Evolutionary conservation across 768 basidiomycete genomes (phyloP), one percentile per base, ranked within the genome.

Genomic region (Lactarius quietus): DNA sequence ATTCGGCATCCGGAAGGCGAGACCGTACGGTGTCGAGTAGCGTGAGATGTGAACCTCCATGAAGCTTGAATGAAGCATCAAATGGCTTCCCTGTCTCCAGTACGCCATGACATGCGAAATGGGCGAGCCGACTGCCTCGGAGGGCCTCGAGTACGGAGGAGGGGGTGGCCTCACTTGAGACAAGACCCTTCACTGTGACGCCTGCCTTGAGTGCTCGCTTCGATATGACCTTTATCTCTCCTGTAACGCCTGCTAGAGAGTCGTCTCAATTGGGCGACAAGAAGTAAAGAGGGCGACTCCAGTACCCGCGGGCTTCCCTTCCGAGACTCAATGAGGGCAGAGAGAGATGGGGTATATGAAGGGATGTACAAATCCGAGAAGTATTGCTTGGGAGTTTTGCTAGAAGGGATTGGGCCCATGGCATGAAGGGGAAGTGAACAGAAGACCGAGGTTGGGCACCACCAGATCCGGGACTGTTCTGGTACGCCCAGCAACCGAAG

Each of bases 381-480:
- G 39, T 63, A 58, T 6, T n/a, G 57, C 28, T 54, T 17, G 6
- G 15, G 1, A 14, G 6, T 17, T 10, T 52, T 52, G 18, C 26
- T 15, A 26, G 43, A 43, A 8, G 53, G 43, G 28, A 68, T 65
- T 6, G 63, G 53, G 8, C 65, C 67, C 39, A 68, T 68, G 14
- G 68, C 67, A 6, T 69, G 68, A 12, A 69, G 51, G 20, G 68
- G 68, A 26, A 69, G 67, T 10, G 20, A 64, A 31, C 43, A 58
- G 31, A 69, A 63, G 6, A 26, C n/a, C 0, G 45, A 48, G 1
- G 45, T 48, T 2, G 45, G 45, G 12, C 45, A 48, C 45, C 45
- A 48, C 45, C 45, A 48, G 45, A 48, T 4, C 4, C 23, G 23
- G 6, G 45, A 48, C 10, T 48, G 45, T 35, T 68, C 61, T 12